Conservation (phyloP, 2,329 filamentous ascomycete species). For the Aspergillus fumigatus region DNA sequence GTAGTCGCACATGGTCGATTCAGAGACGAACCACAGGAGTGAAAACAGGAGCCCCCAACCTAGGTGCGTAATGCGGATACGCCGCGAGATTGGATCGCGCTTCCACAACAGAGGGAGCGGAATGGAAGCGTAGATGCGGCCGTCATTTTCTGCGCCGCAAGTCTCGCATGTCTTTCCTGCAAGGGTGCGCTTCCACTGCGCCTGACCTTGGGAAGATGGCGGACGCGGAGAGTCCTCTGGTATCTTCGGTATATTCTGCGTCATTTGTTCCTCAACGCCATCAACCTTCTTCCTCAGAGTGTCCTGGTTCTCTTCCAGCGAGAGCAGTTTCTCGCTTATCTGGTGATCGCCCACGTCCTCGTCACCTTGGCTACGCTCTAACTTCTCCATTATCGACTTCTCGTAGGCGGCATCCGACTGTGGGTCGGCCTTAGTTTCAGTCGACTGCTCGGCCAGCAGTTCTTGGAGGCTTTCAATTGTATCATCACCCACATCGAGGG, state of each 20-base stretch:
- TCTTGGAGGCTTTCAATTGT: slow-evolving; percentile 44
- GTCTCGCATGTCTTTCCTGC: slow-evolving; percentile 18
- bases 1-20: slow-evolving; percentile 46
- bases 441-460: slow-evolving; percentile 31
- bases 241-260: slow-evolving; percentile 18
- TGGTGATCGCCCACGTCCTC: slow-evolving; percentile 30
- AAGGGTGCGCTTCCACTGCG: slow-evolving; percentile 2
- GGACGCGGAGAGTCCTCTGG: slow-evolving; percentile 13
- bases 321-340: slow-evolving; percentile 37
- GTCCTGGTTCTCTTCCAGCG: slow-evolving; percentile 37
- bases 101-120: slow-evolving; percentile 36
- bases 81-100: slow-evolving; percentile 22
- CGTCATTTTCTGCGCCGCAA: slow-evolving; percentile 22
- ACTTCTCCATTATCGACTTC: slow-evolving; percentile 23
- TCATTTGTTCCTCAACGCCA: slow-evolving; percentile 35
- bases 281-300: slow-evolving; percentile 38
- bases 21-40: slow-evolving; percentile 47
- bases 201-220: slow-evolving; percentile 10
- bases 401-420: slow-evolving; percentile 31
- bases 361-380: slow-evolving; percentile 15
- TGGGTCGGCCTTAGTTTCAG: slow-evolving; percentile 23
- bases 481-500: slow-evolving; percentile 39
- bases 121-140: slow-evolving; percentile 28
- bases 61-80: slow-evolving; percentile 32
- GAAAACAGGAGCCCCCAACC: slow-evolving; percentile 38